A percentile compares a stretch with the other conserved stretches of the same genome.
These are phyloP conservation scores for Scleroderma bovista DNA, from an alignment of 768 basidiomycete genomes.

Conservation along the genomic window DNA sequence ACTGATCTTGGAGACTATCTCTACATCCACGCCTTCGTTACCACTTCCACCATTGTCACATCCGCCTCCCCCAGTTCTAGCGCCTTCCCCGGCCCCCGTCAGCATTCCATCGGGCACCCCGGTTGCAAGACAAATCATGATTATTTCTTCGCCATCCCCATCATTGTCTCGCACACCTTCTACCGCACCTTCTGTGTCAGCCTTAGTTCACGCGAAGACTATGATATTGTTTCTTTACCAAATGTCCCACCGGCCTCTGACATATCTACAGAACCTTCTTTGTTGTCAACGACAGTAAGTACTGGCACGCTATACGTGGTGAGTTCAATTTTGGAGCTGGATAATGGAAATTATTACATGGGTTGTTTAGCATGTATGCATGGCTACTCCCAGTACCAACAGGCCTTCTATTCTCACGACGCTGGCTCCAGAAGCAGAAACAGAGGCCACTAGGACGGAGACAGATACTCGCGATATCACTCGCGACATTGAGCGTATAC, in stretches of 20 bases:
- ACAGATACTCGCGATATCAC: no score
- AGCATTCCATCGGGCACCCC: conserved; percentile 31
- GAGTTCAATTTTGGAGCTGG: no score
- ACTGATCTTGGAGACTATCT: conserved; percentile 30
- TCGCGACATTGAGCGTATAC: conserved; percentile 45
- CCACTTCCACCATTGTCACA: background rate
- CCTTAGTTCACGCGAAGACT: conserved; percentile 38
- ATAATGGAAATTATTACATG: conserved; percentile 1
- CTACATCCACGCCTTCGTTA: conserved; percentile 12
- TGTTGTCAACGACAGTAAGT: no score
- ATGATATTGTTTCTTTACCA: conserved; percentile 12
- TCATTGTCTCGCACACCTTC: conserved; percentile 36
- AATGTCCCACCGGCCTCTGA: no score
- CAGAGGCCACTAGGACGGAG: conserved; percentile 35
- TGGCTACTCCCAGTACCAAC: conserved; percentile 44
- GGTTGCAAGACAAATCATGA: conserved; percentile 15
- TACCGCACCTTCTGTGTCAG: conserved; percentile 35
- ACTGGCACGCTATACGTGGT: no score
- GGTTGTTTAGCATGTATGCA: conserved; percentile 24
- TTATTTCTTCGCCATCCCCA: conserved; percentile 28
- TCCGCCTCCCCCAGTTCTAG: background rate
- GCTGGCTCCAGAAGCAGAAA: conserved; percentile 41
- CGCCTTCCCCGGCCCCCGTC: conserved; percentile 10
- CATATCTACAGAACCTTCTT: no score
- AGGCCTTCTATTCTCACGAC: conserved; percentile 45